Evolutionary conservation across 139 green algal genomes (phyloP).

Genomic region (Chlamydomonas incerta): DNA sequence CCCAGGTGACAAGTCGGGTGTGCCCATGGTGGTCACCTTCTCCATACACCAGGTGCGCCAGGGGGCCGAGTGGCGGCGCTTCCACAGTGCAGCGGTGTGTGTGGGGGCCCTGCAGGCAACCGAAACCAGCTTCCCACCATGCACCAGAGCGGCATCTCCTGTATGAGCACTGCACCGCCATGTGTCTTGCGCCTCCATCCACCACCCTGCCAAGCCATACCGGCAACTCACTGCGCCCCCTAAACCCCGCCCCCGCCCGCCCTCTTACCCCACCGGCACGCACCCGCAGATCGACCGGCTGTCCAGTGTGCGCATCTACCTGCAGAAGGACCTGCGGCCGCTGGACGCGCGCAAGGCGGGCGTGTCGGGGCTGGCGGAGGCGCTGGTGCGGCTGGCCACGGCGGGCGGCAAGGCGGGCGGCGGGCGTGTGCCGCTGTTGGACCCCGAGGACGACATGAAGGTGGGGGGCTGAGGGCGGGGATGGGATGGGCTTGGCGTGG

Average conservation of each 20-base stretch:
- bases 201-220: too few species aligned
- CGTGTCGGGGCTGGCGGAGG: conserved; percentile 40
- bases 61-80: too few species aligned
- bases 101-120: too few species aligned
- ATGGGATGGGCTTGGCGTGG: not conserved
- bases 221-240: too few species aligned
- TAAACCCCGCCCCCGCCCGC: too few species aligned
- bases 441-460: conserved; percentile 80
- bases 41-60: conserved; percentile 42
- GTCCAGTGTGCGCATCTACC: conserved; percentile 74
- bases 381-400: conserved; percentile 36
- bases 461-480: conserved; percentile 29
- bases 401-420: not conserved
- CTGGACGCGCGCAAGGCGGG: conserved; percentile 52
- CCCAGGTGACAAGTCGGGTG: conserved; percentile 36
- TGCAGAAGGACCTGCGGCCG: conserved; percentile 77
- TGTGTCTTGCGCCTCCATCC: too few species aligned
- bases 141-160: too few species aligned
- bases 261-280: too few species aligned
- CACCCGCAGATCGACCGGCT: conserved; percentile 66
- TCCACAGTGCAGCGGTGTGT: too few species aligned
- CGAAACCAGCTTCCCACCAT: too few species aligned
- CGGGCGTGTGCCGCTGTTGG: conserved; percentile 66
- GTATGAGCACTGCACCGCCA: too few species aligned
- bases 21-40: conserved; percentile 69